phyloP scores from a whole-genome alignment of 164 flowering plant species.

The Stephania japonica region DNA sequence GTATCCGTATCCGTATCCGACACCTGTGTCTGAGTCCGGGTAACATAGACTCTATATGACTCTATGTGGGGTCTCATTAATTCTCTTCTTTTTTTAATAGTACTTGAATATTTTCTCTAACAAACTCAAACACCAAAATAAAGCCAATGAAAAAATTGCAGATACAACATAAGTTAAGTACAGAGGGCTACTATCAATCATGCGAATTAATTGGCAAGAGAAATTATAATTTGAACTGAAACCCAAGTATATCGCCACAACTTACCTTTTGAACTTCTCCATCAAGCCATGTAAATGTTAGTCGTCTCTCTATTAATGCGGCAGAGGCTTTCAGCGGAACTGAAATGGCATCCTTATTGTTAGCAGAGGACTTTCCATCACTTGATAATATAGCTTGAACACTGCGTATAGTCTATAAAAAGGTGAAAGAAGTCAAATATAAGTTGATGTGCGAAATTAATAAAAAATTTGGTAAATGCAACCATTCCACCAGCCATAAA shows the following conservation, averaged over 20 bases:
- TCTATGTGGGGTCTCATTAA: too few species aligned
- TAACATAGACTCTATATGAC: too few species aligned
- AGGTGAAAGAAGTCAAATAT: slow-evolving; percentile 4
- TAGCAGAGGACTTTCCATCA: slow-evolving; percentile 24
- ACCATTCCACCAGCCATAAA: not conserved
- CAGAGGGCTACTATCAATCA: not conserved
- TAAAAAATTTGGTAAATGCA: not conserved
- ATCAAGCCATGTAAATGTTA: slow-evolving; percentile 92
- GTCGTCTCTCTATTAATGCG: slow-evolving; percentile 58
- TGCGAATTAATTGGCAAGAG: not conserved
- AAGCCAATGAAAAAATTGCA: too few species aligned
- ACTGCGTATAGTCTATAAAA: slow-evolving; percentile 79
- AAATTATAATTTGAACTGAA: not conserved
- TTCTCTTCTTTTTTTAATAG: too few species aligned
- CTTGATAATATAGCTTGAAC: slow-evolving; percentile 50
- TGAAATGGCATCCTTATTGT: slow-evolving; percentile 21
- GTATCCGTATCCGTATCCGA: too few species aligned
- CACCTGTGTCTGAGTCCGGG: too few species aligned
- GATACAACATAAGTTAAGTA: too few species aligned
- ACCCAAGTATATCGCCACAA: not conserved
- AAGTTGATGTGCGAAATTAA: not conserved
- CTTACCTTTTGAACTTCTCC: slow-evolving; percentile 85
- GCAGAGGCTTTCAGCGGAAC: slow-evolving; percentile 29
- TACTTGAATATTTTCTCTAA: too few species aligned
- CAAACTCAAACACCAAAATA: too few species aligned